Percentiles rank a stretch among this genome's conserved stretches.
Evolutionary conservation across 495 filamentous ascomycete species (phyloP).

Genomic region (Elasticomyces elasticus): DNA sequence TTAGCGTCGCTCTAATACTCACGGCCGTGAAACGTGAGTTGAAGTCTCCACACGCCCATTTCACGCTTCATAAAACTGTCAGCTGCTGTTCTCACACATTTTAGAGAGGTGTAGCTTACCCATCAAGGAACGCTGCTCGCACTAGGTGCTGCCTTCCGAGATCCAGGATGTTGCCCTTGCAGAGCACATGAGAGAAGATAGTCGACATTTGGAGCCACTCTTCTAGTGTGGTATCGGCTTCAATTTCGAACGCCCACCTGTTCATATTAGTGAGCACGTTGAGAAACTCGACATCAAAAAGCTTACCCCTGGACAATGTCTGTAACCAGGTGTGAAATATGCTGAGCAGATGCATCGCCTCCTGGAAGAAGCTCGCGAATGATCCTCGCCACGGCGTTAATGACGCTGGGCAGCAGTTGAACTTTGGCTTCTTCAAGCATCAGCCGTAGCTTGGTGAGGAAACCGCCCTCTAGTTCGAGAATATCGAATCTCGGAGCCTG

Average conservation of each 20-base stretch:
- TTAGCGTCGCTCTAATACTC: not conserved
- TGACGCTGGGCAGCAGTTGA: not conserved
- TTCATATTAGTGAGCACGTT: not conserved
- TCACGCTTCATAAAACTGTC: not conserved
- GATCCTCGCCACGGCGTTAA: not conserved
- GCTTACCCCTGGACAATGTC: not conserved
- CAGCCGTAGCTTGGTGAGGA: not conserved
- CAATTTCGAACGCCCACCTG: not conserved
- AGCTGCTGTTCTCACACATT: not conserved
- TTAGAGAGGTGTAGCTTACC: not conserved
- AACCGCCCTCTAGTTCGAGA: not conserved
- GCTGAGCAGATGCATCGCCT: not conserved
- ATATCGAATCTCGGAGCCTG: not conserved
- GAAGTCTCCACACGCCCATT: not conserved
- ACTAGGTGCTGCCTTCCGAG: not conserved
- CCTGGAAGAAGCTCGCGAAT: not conserved
- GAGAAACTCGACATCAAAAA: not conserved
- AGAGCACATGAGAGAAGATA: not conserved
- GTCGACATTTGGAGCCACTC: not conserved
- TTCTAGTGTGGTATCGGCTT: not conserved
- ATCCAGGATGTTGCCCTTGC: not conserved
- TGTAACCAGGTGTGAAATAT: not conserved
- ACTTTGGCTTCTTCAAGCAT: not conserved
- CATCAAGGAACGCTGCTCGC: not conserved
- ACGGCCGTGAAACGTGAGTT: not conserved